These are phyloP conservation scores for Grosmannia clavigera DNA, from an alignment of 2,329 filamentous ascomycete species.

Conservation along the genomic window DNA sequence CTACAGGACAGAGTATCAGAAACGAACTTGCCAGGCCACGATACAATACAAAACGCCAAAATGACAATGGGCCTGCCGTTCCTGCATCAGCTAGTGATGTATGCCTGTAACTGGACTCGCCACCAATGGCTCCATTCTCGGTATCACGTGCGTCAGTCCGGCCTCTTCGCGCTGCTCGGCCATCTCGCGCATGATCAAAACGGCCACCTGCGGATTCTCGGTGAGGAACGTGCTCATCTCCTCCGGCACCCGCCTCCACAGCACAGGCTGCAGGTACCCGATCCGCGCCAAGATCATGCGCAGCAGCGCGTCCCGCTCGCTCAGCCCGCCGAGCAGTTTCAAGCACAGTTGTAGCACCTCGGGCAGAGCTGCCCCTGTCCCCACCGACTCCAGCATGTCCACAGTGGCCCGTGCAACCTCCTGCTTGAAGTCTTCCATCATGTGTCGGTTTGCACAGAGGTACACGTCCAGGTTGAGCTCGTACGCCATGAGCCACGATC, in stretches of 20 bases:
- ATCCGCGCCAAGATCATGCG: slow-evolving; percentile 36
- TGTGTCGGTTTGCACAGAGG: slow-evolving; percentile 33
- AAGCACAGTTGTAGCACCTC: slow-evolving; percentile 31
- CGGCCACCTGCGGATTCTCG: slow-evolving; percentile 31
- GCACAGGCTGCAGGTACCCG: slow-evolving; percentile 31
- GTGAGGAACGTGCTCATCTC: slow-evolving; percentile 30
- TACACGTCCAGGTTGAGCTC: slow-evolving; percentile 36
- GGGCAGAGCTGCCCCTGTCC: slow-evolving; percentile 27
- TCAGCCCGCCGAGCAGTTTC: slow-evolving; percentile 30
- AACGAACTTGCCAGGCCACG: too few species aligned
- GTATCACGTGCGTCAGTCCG: slow-evolving; percentile 21
- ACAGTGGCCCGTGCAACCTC: slow-evolving; percentile 29
- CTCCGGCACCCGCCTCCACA: slow-evolving; percentile 29
- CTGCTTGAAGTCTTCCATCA: slow-evolving; percentile 32
- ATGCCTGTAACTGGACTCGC: too few species aligned
- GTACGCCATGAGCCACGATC: slow-evolving; percentile 34
- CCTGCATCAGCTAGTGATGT: too few species aligned
- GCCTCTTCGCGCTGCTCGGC: slow-evolving; percentile 29
- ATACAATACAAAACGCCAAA: too few species aligned
- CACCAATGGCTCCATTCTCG: slow-evolving; percentile 25
- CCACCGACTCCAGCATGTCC: slow-evolving; percentile 33
- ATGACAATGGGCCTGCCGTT: too few species aligned
- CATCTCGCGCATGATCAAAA: slow-evolving; percentile 35
- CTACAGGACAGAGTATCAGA: too few species aligned
- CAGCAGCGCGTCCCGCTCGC: slow-evolving; percentile 28